These are phyloP conservation scores for Laguncularia racemosa DNA, from an alignment of 345 rosid genomes.

Conservation along the genomic window DNA sequence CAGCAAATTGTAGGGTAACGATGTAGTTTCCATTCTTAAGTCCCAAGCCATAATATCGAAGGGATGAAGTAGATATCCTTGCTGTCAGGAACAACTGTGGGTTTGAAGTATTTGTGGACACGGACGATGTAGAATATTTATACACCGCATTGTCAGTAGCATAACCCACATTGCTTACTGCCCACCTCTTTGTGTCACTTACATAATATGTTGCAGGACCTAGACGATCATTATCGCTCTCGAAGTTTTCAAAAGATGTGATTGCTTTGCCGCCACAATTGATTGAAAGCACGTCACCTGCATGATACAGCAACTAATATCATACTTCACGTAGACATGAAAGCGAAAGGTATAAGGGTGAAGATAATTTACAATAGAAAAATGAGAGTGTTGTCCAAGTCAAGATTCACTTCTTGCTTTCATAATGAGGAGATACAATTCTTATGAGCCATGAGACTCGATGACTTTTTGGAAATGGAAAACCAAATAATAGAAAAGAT, in stretches of 20 bases:
- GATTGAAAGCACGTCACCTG: constrained; percentile 47
- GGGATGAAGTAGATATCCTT: constrained; percentile 55
- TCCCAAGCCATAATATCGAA: constrained; percentile 75
- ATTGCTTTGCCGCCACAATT: constrained; percentile 63
- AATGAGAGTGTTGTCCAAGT: too few species aligned
- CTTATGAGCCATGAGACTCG: too few species aligned
- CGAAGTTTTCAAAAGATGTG: constrained; percentile 27
- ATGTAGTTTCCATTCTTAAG: constrained; percentile 77
- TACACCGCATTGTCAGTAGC: constrained; percentile 24
- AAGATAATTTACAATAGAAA: too few species aligned
- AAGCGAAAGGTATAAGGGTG: too few species aligned
- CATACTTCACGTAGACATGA: too few species aligned
- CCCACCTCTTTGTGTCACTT: constrained; percentile 31
- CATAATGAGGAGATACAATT: too few species aligned
- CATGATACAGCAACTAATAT: background rate
- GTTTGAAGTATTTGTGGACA: constrained; percentile 27
- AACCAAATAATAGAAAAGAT: too few species aligned
- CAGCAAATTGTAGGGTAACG: constrained; percentile 42
- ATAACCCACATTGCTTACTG: constrained; percentile 35
- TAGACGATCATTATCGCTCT: constrained; percentile 38
- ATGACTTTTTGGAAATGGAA: too few species aligned
- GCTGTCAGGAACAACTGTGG: constrained; percentile 45
- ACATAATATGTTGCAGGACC: constrained; percentile 57
- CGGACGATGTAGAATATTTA: constrained; percentile 19
- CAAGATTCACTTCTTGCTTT: too few species aligned